phyloP scores from a whole-genome alignment of 768 basidiomycete species.

The Lepiota subincarnata region DNA sequence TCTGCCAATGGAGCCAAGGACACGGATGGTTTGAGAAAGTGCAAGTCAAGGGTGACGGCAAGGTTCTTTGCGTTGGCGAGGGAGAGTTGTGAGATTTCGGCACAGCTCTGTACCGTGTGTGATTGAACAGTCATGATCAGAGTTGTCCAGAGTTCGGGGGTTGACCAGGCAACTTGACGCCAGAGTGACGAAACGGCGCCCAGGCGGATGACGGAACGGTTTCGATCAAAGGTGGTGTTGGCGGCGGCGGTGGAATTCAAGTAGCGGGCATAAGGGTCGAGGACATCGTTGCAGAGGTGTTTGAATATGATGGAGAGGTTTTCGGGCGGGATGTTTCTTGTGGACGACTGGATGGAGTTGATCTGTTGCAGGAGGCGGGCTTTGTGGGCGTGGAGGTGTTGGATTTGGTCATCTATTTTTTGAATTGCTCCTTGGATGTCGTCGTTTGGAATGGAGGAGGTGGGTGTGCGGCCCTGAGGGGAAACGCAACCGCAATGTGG shows the following conservation, averaged over 20 bases:
- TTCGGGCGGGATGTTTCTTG: neutral
- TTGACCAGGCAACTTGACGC: slow-evolving; percentile 1
- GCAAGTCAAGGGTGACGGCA: no score
- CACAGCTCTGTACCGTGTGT: neutral
- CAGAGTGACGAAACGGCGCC: slow-evolving; percentile 4
- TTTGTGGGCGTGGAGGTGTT: neutral
- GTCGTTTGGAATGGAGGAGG: neutral
- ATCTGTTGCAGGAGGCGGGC: neutral
- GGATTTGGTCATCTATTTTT: neutral
- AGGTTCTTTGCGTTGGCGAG: neutral
- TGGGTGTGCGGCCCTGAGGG: no score
- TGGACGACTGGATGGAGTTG: neutral
- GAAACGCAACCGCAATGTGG: no score
- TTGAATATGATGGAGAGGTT: neutral
- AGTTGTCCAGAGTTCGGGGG: slow-evolving; percentile 1
- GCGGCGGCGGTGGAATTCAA: no score
- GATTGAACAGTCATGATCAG: neutral
- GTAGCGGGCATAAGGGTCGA: neutral
- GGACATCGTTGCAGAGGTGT: neutral
- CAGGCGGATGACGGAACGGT: neutral
- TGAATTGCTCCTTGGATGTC: neutral
- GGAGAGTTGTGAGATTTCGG: neutral
- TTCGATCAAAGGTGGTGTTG: no score
- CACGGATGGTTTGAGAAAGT: no score
- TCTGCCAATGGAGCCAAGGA: no score